phyloP scores from a whole-genome alignment of 805 yeast species.

The Yamadazyma olivae region DNA sequence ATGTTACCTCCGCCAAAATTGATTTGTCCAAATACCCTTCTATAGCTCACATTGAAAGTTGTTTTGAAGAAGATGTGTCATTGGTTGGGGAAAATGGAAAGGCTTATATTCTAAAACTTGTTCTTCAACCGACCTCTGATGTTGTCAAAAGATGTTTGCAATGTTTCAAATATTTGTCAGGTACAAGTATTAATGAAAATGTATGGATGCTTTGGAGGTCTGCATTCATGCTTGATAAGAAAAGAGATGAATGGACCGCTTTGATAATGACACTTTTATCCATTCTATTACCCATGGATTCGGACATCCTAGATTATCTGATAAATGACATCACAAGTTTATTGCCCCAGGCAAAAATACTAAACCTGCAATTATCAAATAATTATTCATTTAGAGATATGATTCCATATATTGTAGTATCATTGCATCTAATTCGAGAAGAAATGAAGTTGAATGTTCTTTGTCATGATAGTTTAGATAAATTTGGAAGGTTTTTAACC shows the following conservation, averaged over 20 bases:
- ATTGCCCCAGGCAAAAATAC: slow-evolving; percentile 26
- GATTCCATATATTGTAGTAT: slow-evolving; percentile 60
- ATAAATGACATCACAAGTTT: slow-evolving; percentile 28
- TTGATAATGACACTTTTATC: slow-evolving; percentile 51
- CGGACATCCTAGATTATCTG: slow-evolving; percentile 10
- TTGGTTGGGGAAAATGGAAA: slow-evolving; percentile 19
- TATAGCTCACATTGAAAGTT: slow-evolving; percentile 22
- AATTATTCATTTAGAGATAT: slow-evolving; percentile 48
- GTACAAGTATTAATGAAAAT: slow-evolving; percentile 54
- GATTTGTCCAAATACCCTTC: slow-evolving; percentile 8
- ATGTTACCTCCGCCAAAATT: slow-evolving; percentile 15
- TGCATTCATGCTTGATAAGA: slow-evolving; percentile 41
- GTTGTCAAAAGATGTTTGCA: slow-evolving; percentile 45
- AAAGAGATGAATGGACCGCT: slow-evolving; percentile 57
- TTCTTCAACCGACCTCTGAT: slow-evolving; percentile 43
- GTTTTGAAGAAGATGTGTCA: slow-evolving; percentile 27
- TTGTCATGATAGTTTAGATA: slow-evolving; percentile 27
- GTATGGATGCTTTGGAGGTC: slow-evolving; percentile 66
- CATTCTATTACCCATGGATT: slow-evolving; percentile 45
- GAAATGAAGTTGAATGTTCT: slow-evolving; percentile 62
- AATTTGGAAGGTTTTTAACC: slow-evolving; percentile 53
- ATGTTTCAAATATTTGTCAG: slow-evolving; percentile 51
- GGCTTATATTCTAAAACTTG: slow-evolving; percentile 27
- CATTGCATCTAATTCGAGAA: slow-evolving; percentile 76
- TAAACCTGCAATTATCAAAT: slow-evolving; percentile 23